Base-by-base conservation (phyloP, 495 filamentous ascomycete genomes). In the Xylaria grammica region DNA sequence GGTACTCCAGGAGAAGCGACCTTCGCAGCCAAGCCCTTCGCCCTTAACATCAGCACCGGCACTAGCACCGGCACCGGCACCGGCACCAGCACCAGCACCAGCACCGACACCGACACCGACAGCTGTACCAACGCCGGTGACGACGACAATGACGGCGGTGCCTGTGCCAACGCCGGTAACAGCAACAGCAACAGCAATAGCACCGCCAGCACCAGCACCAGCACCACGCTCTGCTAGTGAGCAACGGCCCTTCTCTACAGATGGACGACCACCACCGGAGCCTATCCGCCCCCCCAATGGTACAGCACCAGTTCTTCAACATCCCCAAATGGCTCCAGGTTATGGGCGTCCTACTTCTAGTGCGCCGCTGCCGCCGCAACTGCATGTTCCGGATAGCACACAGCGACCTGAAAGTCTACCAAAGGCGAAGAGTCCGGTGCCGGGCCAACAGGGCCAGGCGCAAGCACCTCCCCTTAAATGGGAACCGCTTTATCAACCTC, bases 401-500 rank as follows among this genome's bases (percentile, higher is more conserved):
- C 77, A 75, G 57, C 63, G 66, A 49, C 69, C 69, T 17, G 69
- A 72, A 22, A 61, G 49, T 26, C 34, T 68, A 15, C 54, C 69
- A 19, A 70, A 67, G 62, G 65, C 65, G 11, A 68, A 70, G 66
- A 72, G 72, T 45, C 71, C 69, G 56, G 60, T 55, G 8, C 71
- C 64, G 15, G 68, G 69, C 48, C 74, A 67, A 46, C 65, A 61
- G 19, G 69, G 52, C 34, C 72, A 70, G 60, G 52, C 66, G 4
- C 67, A 73, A 55, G 65, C 69, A 32, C 70, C 72, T 29, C 48
- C 74, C 29, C 69, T 80, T 50, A 82, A 80, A 69, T 84, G 81
- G 82, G 83, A 85, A 60, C 79, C 78, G 7, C 80, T 75, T 8
- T 85, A 84, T 56, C 81, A 82, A 55, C 78, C 73, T 10, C 80